phyloP scores from a whole-genome alignment of 805 yeast species.

The Kodamaea nitidulidarum region DNA sequence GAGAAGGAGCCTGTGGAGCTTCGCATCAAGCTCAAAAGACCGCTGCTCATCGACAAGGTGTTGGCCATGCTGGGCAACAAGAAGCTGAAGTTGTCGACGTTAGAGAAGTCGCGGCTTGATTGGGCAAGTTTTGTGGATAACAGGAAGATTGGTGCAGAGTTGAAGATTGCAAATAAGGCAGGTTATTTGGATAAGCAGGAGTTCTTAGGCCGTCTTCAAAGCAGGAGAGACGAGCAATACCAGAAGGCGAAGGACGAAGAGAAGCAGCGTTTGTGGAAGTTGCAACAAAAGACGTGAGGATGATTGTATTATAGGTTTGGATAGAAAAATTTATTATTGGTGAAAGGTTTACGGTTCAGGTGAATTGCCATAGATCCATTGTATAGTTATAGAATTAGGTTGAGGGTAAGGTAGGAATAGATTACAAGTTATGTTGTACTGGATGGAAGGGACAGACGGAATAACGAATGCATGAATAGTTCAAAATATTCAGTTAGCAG shows the following conservation, averaged over 20 bases:
- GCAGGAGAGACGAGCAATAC: constrained; percentile 48
- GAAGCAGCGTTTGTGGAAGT: constrained; percentile 15
- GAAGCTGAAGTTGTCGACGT: constrained; percentile 73
- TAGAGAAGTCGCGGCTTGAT: constrained; percentile 89
- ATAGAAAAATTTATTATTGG: no score
- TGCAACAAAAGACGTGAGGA: constrained; percentile 12
- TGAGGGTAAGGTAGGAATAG: no score
- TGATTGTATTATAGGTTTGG: no score
- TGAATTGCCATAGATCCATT: no score
- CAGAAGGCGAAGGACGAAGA: constrained; percentile 41
- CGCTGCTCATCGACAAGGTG: constrained; percentile 73
- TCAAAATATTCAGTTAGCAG: no score
- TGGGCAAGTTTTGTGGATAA: constrained; percentile 94
- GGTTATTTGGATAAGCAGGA: constrained; percentile 92
- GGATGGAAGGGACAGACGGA: no score
- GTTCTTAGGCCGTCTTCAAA: constrained; percentile 73
- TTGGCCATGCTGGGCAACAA: constrained; percentile 59
- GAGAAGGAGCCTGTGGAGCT: constrained; percentile 34
- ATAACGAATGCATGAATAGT: no score
- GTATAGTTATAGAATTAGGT: no score
- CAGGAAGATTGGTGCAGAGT: constrained; percentile 78
- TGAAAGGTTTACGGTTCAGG: no score
- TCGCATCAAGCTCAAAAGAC: constrained; percentile 62
- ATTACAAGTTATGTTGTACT: no score
- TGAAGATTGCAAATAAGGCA: constrained; percentile 74